Percentiles rank a stretch among this genome's conserved stretches.
phyloP scores from a whole-genome alignment of 2,329 filamentous ascomycete species.

The Fusarium albidum region DNA sequence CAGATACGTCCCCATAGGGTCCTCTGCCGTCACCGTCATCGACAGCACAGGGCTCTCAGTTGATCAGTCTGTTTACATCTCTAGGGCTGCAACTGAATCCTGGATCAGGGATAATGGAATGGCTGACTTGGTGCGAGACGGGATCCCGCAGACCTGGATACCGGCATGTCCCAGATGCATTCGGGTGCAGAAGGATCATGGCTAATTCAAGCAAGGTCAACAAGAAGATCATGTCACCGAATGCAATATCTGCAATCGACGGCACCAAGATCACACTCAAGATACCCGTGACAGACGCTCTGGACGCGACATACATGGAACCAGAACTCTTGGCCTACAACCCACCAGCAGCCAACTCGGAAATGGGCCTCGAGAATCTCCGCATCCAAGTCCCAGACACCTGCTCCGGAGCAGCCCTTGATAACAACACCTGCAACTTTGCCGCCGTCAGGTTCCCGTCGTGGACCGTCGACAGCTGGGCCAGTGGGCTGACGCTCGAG shows the following conservation, averaged over 20 bases:
- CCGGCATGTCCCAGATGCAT: background rate
- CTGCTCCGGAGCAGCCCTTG: conserved; percentile 17
- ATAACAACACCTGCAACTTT: conserved; percentile 5
- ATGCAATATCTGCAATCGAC: conserved; percentile 18
- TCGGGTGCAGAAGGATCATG: rapidly evolving
- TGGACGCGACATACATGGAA: conserved; percentile 19
- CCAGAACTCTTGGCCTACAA: conserved; percentile 22
- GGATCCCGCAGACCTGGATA: conserved; percentile 28
- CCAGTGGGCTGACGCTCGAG: conserved; percentile 14
- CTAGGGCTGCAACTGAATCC: conserved; percentile 12
- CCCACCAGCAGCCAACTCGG: conserved; percentile 3
- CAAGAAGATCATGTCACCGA: conserved; percentile 22
- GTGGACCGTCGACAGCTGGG: conserved; percentile 36
- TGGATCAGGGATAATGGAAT: conserved; percentile 33
- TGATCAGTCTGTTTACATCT: conserved; percentile 26
- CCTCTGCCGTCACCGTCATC: conserved; percentile 3
- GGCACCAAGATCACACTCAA: conserved; percentile 21
- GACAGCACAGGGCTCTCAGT: background rate
- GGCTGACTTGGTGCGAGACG: conserved; percentile 19
- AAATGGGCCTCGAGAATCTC: conserved; percentile 30
- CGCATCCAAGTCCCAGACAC: conserved; percentile 11
- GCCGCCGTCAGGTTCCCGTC: conserved; percentile 28
- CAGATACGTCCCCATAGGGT: conserved; percentile 25
- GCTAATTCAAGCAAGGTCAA: conserved; percentile 3
- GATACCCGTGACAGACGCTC: conserved; percentile 31